Evolutionary conservation across 2,329 filamentous ascomycete genomes (phyloP), one percentile per base, ranked within the genome.

Genomic region (Pyricularia sp.): DNA sequence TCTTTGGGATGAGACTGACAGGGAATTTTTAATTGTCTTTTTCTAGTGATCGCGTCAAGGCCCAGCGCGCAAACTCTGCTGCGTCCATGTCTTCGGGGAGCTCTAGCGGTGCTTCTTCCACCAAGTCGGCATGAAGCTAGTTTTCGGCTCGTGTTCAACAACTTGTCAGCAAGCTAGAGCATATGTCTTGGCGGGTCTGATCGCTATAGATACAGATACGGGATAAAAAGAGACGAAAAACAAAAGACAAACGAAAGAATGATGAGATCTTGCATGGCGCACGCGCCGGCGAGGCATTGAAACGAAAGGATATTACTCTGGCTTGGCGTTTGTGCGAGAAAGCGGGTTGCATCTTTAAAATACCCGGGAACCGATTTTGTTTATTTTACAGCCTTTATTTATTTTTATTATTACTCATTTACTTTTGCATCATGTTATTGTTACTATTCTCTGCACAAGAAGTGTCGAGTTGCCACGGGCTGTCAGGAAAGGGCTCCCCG

Each of bases 11-110:
- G 40, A 49, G 40, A 49, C 19, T 49, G 40, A 49, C 40, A 49
- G 16, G 40, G 19, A 19, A 19, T 6, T 49, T 19, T 44, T 19
- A 16, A 22, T 6, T 26, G 26, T 4, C 12, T 40, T 60, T 62
- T 31, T 24, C 7, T 30, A 69, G 68, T 44, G 67, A 69, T 49
- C 68, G 68, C 59, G 44, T 62, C 55, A 69, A 66, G 62, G 62
- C 67, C 19, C 60, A 62, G 31, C 65, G 62, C 30, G 66, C 62
- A 30, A 66, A 65, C 66, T 67, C 68, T 22, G 59, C 40, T 62
- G 26, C 26, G 55, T 67, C 67, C 12, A 44, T 67, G 62, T 67
- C 64, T 40, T 67, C 68, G 24, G 19, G 63, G 12, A 65, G 49
- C 61, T 65, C 64, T 59, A 16, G 16, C 16, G 24, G 24, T 59